Evolutionary conservation across 23 red algal genomes (phyloP).

Genomic region (Gracilariopsis chorda): DNA sequence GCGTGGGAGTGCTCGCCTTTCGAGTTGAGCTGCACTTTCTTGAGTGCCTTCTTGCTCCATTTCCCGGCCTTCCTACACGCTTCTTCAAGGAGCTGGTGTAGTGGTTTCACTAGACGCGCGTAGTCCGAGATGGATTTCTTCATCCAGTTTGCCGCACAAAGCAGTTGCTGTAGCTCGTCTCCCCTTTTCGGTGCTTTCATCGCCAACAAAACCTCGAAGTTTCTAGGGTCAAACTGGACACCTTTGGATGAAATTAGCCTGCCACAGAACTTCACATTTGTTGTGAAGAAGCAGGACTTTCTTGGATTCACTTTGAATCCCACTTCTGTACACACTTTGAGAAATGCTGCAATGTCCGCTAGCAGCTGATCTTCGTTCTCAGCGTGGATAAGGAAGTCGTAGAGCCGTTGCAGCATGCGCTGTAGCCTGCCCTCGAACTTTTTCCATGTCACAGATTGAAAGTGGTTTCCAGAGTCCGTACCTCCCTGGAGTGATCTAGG

Average conservation of each 20-base stretch:
- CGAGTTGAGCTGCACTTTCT: neutral
- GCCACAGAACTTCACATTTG: conserved; percentile 7
- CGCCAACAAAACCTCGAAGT: neutral
- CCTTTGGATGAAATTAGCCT: conserved; percentile 2
- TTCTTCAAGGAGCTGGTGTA: neutral
- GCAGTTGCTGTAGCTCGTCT: conserved; percentile 11
- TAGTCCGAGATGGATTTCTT: neutral
- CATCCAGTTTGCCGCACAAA: conserved; percentile 36
- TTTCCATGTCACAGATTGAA: neutral
- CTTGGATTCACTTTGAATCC: conserved; percentile 7
- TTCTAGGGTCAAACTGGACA: neutral
- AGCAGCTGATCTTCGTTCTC: neutral
- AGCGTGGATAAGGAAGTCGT: conserved; percentile 2
- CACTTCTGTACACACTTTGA: neutral
- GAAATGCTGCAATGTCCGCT: neutral
- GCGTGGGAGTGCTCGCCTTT: neutral
- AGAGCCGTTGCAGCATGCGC: neutral
- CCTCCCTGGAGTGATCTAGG: neutral
- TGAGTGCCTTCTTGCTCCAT: neutral
- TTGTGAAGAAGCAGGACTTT: conserved; percentile 4
- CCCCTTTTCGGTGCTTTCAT: conserved; percentile 2
- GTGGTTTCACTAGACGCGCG: neutral
- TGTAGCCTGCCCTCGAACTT: neutral
- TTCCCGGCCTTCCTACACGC: conserved; percentile 12
- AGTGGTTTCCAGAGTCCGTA: conserved; percentile 23